Base-by-base conservation (phyloP, 2,329 filamentous ascomycete species). In the Daldinia eschscholtzii region DNA sequence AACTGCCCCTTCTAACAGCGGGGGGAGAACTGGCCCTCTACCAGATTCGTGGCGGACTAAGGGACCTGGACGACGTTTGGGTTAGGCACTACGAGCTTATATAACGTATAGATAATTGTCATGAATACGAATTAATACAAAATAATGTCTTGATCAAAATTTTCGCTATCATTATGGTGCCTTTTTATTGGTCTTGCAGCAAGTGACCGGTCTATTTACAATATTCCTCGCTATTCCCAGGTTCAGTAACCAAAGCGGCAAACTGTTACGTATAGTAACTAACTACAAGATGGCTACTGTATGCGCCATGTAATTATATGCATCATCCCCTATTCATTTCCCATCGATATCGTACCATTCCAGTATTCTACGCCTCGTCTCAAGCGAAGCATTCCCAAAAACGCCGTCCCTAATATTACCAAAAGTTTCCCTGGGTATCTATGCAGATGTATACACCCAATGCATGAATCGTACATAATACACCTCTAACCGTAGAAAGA, bases 31-130 rank as follows among this genome's bases (percentile, higher is more conserved):
- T 26, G 85, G 87, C 0, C 85, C 87, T 9, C 77, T 91, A 20
- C 88, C 89, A 0, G 87, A 90, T 65, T 85, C 88, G 1, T 93
- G 91, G 91, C 85, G 83, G 64, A 86, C 83, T 30, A 83, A 89
- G 70, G 91, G 91, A 1, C 78, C 84, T 6, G 91, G 91, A 0
- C 85, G 88, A 42, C 85, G 91, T 57, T 80, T 93, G 10, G 90
- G 90, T 39, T 84, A 79, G 80, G 28, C 10, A 26, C 50, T 30
- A 30, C 15, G 3, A 12, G 58, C 26, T 28, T 15, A 30, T 30
- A 30, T n/a, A 12, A 15, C 18, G 5, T 7, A 1, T 7, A 18
- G 28, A 23, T 30, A 33, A 6, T 33, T 18, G 6, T n/a, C 23
- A 10, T 4, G 18, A n/a, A 26, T 18, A 52, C 18, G 6, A 33